Conservation (phyloP, 805 yeast genomes). For the Saturnispora hagleri region DNA sequence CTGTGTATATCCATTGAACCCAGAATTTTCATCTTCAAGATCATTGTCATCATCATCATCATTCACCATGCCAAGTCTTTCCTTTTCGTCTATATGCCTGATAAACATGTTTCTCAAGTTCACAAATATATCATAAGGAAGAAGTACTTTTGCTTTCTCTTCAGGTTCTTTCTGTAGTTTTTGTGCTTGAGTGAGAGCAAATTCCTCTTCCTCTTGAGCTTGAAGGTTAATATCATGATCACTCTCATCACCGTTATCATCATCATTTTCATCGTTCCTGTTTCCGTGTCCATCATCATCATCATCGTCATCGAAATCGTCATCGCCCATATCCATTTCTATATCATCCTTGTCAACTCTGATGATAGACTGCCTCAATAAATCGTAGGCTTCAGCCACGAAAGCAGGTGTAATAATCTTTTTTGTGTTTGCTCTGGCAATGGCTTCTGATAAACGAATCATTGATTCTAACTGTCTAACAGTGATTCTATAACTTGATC, state of each 20-base stretch:
- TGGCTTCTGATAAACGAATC: slow-evolving; percentile 90
- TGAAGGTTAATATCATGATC: not conserved
- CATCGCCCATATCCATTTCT: slow-evolving; percentile 65
- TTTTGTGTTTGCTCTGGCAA: slow-evolving; percentile 93
- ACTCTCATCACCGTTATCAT: not conserved
- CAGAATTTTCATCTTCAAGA: slow-evolving; percentile 22
- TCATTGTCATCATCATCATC: slow-evolving; percentile 34
- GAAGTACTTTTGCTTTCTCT: slow-evolving; percentile 33
- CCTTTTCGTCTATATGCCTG: slow-evolving; percentile 33
- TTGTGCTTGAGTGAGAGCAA: slow-evolving; percentile 6
- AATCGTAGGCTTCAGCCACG: slow-evolving; percentile 88
- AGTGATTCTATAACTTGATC: slow-evolving; percentile 86
- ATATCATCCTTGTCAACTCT: slow-evolving; percentile 92
- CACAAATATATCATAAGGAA: slow-evolving; percentile 81
- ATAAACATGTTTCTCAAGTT: slow-evolving; percentile 76
- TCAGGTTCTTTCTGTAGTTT: slow-evolving; percentile 3
- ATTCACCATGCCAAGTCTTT: slow-evolving; percentile 39
- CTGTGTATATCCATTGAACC: slow-evolving; percentile 52
- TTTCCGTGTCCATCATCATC: slow-evolving; percentile 19
- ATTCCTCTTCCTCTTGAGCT: slow-evolving; percentile 8
- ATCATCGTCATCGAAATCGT: slow-evolving; percentile 20
- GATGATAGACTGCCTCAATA: slow-evolving; percentile 83
- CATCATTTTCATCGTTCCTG: slow-evolving; percentile 11
- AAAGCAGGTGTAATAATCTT: slow-evolving; percentile 75
- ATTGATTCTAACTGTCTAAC: slow-evolving; percentile 93